Base-by-base conservation (phyloP, 495 filamentous ascomycete genomes). In the Evernia prunastri region DNA sequence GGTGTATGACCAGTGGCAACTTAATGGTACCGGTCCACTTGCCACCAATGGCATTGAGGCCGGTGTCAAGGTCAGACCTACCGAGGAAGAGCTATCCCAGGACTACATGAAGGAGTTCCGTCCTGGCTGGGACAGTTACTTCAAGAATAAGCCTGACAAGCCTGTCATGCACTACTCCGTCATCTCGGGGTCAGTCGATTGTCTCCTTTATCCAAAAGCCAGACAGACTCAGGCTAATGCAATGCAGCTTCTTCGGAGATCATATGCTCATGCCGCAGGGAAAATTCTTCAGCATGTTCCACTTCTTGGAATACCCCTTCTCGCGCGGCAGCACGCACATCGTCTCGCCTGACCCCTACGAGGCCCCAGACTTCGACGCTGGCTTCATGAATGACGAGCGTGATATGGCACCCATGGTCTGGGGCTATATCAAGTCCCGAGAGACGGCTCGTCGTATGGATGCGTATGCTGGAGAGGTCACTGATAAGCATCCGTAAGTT, bases 271-370 rank as follows among this genome's bases (percentile, higher is more conserved):
- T 89, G 78, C 88, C 87, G 0, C 82, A 86, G 6, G 89, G 88
- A 53, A 90, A 91, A 64, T 92, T 91, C 80, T 91, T 91, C 78
- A 88, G 84, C 64, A 92, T 92, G 88, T 92, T 92, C 80, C 87
- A 91, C 70, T 91, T 92, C 81, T 74, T 91, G 60, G 77, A 91
- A 76, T 92, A 92, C 67, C 88, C 89, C 17, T 92, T 91, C 81
- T 88, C 84, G 43, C 86, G 89, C 65, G 89, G 89, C 12, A 83
- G 73, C 51, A 89, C 82, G 11, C 86, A 91, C 70, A 89, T 93
- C 73, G 79, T 82, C 36, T 88, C 84, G 0, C 73, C 88, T 0
- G 84, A 89, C 61, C 86, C 86, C 15, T 92, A 92, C 69, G 88
- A 86, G 56, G 75, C 77, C 11, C 88, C 89, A 1, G 89, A 92